Conservation (phyloP, 768 basidiomycete species). For the Cystobasidium ongulense region DNA sequence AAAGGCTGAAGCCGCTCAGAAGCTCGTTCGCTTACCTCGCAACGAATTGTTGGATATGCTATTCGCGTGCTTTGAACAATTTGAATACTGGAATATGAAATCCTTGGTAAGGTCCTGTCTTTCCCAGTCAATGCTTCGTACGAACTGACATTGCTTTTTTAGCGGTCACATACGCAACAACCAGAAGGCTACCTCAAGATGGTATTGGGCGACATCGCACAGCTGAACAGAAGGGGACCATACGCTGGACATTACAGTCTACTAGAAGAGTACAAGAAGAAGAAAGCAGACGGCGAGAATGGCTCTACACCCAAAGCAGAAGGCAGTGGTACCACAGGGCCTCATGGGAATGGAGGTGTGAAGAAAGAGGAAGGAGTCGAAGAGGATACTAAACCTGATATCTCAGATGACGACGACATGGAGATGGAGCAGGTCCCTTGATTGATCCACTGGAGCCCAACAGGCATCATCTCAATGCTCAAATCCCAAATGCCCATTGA, state of each 20-base stretch:
- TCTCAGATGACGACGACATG: constrained; percentile 20
- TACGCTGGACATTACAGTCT: constrained; percentile 52
- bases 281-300: neutral
- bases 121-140: neutral
- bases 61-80: constrained; percentile 67
- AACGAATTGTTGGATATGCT: constrained; percentile 79
- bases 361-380: constrained; percentile 7
- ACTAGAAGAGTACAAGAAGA: constrained; percentile 15
- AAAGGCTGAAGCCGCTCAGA: constrained; percentile 14
- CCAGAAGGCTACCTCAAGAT: constrained; percentile 82
- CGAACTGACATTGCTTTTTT: neutral
- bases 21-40: constrained; percentile 69
- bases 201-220: constrained; percentile 65
- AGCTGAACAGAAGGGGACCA: constrained; percentile 69
- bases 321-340: neutral
- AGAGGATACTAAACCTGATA: constrained; percentile 4
- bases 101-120: constrained; percentile 47
- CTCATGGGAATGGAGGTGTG: neutral
- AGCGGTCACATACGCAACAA: constrained; percentile 51
- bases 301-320: neutral
- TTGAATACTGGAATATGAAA: constrained; percentile 73
- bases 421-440: constrained; percentile 17
- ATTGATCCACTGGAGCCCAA: neutral
- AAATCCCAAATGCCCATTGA: too few relatives aligned
- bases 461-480: too few relatives aligned